Evolutionary conservation across 768 basidiomycete species (phyloP).

Genomic region (Rhizopogon salebrosus): DNA sequence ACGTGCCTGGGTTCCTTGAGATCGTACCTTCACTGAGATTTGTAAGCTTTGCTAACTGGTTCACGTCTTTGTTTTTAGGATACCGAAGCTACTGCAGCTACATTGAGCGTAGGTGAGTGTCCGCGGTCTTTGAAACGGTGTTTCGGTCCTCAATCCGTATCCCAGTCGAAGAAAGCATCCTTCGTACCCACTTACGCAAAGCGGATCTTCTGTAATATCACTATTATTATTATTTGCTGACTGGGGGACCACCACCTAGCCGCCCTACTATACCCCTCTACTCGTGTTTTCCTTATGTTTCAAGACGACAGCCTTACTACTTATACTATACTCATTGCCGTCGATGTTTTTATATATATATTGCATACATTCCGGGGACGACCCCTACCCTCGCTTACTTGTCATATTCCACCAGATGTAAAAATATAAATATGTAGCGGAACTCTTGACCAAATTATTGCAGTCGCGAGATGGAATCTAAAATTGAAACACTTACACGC

Average conservation of each 20-base stretch:
- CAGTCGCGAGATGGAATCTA: too few species aligned
- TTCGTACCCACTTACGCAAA: constrained; percentile 62
- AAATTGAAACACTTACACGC: too few species aligned
- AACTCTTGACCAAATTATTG: too few species aligned
- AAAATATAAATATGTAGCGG: too few species aligned
- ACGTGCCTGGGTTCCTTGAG: constrained; percentile 5
- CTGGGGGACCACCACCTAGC: neutral
- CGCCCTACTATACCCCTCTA: neutral
- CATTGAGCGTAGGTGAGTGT: constrained; percentile 57
- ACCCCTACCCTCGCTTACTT: too few species aligned
- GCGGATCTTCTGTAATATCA: constrained; percentile 59
- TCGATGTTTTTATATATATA: neutral
- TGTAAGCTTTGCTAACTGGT: constrained; percentile 7
- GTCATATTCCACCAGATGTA: too few species aligned
- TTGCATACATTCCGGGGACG: neutral
- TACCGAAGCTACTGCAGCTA: constrained; percentile 67
- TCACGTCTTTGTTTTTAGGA: constrained; percentile 41
- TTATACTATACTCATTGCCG: neutral
- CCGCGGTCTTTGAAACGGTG: neutral
- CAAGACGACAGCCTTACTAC: neutral
- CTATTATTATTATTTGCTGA: constrained; percentile 3
- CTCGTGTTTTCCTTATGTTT: neutral
- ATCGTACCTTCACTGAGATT: neutral
- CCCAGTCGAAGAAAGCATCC: constrained; percentile 66
- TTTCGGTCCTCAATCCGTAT: neutral